Base-by-base conservation (phyloP, 108 stramenopile species). In the Skeletonema menzelii region DNA sequence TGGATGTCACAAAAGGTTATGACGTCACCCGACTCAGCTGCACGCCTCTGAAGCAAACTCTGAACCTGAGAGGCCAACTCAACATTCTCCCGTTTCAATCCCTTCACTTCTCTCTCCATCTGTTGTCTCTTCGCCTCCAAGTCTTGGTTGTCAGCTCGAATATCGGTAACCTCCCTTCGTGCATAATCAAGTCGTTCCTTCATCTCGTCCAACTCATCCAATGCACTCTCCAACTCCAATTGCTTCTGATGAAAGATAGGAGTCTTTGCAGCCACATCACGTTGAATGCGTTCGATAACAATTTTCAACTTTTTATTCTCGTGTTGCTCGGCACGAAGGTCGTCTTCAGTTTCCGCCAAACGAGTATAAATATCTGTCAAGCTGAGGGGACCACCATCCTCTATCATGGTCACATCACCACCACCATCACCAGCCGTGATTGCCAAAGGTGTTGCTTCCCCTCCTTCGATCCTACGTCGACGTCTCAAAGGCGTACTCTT, bases 21-120 rank as follows among this genome's bases (percentile, higher is more conserved):
- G 1, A 82, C 66, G 32, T 80, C 73, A 31, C 65, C 79, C 5
- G 38, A 17, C 15, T 72, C 55, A 24, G 67, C 67, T 38, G 70
- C 56, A 2, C 77, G 60, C 6, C 84, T 79, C 30, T 86, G 83
- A 35, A 96, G 74, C 44, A 96, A 76, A 22, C 82, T 75, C 68
- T 94, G 95, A 0, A 96, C 93, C 76, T 96, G 95, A 30, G 78
- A 73, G 6, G 95, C 95, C 69, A 96, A 79, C 56, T 87, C 90
- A 32, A 79, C 77, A 37, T 83, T 86, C 66, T 96, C 93, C 31
- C 72, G 62, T 38, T 73, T 75, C 56, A 86, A 42, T 27, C 86
- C 88, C 3, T 67, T 44, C 55, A 81, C 73, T 37, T 83, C 70
- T 20, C 67, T 62, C 53, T 75, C 76, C 69, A 85, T 56, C 28